Evolutionary conservation across 352 stramenopile species (phyloP).

Genomic region (Pythium aquatile): DNA sequence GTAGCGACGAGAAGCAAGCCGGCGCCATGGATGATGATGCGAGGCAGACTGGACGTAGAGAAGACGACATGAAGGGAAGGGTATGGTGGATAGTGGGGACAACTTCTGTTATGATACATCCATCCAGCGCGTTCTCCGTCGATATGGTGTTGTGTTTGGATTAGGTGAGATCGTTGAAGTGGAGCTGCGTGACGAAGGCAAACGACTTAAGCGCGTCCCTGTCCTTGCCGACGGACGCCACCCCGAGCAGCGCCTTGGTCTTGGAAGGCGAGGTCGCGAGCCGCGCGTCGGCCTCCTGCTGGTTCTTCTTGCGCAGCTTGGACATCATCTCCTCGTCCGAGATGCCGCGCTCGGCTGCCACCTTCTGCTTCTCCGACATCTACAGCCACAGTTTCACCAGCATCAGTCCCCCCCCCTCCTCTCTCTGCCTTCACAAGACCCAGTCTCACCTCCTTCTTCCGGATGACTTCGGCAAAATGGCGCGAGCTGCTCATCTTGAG

Average conservation of each 20-base stretch:
- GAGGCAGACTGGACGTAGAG: too few relatives aligned
- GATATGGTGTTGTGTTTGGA: not conserved
- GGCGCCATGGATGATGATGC: too few relatives aligned
- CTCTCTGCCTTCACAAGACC: not conserved
- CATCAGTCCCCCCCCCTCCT: not conserved
- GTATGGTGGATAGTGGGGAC: not conserved
- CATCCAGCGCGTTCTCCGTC: not conserved
- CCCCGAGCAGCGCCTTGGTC: conserved; percentile 34
- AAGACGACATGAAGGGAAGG: not conserved
- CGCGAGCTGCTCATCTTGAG: conserved; percentile 87
- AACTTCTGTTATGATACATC: conserved; percentile 3
- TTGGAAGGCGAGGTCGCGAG: conserved; percentile 64
- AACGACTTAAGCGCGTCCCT: conserved; percentile 41
- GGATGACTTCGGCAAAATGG: conserved; percentile 76
- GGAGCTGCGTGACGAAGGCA: conserved; percentile 71
- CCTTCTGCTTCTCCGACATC: conserved; percentile 72
- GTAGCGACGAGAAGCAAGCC: not conserved
- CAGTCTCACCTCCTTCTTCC: conserved; percentile 70
- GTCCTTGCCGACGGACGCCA: conserved; percentile 36
- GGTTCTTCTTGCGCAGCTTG: conserved; percentile 74
- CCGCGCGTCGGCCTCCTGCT: conserved; percentile 62
- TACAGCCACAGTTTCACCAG: conserved; percentile 20
- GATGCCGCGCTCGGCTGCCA: conserved; percentile 75
- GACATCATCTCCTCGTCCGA: conserved; percentile 82
- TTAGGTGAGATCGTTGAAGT: conserved; percentile 54